These are phyloP conservation scores for Yamadazyma buinensis DNA, from an alignment of 1,139 yeast species.

Conservation along the genomic window DNA sequence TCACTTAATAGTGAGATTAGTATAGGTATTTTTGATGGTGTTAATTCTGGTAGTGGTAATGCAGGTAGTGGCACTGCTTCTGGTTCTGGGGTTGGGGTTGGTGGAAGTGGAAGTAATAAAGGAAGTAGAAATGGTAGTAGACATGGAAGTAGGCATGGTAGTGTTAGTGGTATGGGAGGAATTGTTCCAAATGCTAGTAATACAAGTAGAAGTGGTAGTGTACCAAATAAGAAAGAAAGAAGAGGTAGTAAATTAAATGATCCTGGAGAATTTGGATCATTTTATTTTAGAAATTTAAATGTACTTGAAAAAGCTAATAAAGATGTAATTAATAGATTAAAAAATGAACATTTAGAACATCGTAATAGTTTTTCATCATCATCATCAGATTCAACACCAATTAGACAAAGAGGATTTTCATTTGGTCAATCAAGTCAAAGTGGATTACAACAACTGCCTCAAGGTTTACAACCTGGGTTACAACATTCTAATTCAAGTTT, in stretches of 20 bases:
- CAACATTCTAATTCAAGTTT: constrained; percentile 2
- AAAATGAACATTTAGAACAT: constrained; percentile 70
- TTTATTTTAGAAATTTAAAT: constrained; percentile 82
- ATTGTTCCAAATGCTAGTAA: constrained; percentile 2
- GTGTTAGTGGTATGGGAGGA: constrained; percentile 5
- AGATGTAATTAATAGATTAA: constrained; percentile 83
- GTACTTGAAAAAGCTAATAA: constrained; percentile 92
- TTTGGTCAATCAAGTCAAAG: constrained; percentile 13
- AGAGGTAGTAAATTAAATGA: constrained; percentile 71
- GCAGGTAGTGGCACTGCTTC: constrained; percentile 8
- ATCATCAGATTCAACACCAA: constrained; percentile 40
- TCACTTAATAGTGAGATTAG: constrained; percentile 7
- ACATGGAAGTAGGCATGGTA: constrained; percentile 8
- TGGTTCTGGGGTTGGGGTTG: constrained; percentile 6
- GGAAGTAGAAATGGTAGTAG: constrained; percentile 8
- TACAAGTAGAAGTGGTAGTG: constrained; percentile 10
- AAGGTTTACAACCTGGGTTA: neutral
- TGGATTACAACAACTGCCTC: neutral
- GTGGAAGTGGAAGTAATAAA: constrained; percentile 8
- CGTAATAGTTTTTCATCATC: constrained; percentile 38
- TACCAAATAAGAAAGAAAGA: constrained; percentile 49
- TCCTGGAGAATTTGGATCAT: constrained; percentile 83
- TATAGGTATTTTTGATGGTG: constrained; percentile 7
- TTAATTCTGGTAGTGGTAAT: constrained; percentile 9
- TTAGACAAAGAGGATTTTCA: constrained; percentile 40